phyloP scores from a whole-genome alignment of 139 green algal species.

The Micractinium conductrix region DNA sequence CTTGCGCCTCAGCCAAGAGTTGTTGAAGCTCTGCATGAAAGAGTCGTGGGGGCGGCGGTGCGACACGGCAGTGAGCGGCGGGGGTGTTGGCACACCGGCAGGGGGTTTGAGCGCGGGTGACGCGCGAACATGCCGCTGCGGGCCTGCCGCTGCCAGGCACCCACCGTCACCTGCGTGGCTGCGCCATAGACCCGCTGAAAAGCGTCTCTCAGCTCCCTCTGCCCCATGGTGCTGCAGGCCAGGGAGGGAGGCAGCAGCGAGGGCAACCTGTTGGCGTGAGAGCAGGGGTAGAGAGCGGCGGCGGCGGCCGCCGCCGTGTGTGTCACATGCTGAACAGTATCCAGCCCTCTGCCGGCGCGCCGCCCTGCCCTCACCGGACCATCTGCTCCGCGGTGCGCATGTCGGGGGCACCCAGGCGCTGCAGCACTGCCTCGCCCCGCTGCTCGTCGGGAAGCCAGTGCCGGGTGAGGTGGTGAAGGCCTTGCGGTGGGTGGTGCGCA shows the following conservation, averaged over 20 bases:
- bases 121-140: no score
- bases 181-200: conserved; percentile 49
- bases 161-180: conserved; percentile 41
- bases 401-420: conserved; percentile 30
- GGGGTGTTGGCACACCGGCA: background rate
- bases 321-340: no score
- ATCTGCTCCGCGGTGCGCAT: conserved; percentile 38
- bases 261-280: background rate
- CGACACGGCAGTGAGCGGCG: no score
- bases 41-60: no score
- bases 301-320: no score
- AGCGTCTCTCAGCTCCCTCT: conserved; percentile 39
- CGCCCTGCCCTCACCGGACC: conserved; percentile 24
- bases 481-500: background rate
- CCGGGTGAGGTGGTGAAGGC: conserved; percentile 50
- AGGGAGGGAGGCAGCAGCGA: background rate
- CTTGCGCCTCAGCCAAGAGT: conserved; percentile 56
- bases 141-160: no score
- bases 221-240: conserved; percentile 37
- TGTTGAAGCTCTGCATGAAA: conserved; percentile 52
- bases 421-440: conserved; percentile 36
- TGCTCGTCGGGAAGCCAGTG: conserved; percentile 49
- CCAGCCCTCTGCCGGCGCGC: no score
- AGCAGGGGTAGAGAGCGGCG: background rate
- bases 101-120: background rate